Conservation (phyloP, 306 rosid species). For the Quercus rubra region DNA sequence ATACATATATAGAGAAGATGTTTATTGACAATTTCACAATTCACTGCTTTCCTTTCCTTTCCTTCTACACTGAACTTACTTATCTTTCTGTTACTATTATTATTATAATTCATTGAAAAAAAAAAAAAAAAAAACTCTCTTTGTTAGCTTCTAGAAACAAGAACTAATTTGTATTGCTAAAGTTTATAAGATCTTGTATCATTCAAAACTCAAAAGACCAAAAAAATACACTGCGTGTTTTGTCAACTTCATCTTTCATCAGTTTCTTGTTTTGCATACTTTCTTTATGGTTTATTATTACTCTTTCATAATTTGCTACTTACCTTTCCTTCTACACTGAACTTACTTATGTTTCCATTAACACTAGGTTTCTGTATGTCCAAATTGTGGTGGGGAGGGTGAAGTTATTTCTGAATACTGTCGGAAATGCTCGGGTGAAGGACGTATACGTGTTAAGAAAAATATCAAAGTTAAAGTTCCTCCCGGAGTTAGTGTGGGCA, state of each 20-base stretch:
- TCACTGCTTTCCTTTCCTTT: no score
- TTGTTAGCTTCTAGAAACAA: not conserved
- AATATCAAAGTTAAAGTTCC: constrained; percentile 89
- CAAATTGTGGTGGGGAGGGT: constrained; percentile 90
- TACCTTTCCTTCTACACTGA: not conserved
- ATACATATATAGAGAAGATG: no score
- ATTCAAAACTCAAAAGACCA: not conserved
- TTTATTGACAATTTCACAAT: no score
- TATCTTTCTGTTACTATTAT: no score
- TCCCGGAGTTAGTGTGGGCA: constrained; percentile 87
- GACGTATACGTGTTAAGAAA: constrained; percentile 77
- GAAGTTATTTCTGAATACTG: constrained; percentile 89
- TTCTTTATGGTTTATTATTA: not conserved
- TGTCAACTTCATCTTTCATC: not conserved
- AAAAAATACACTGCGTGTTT: not conserved
- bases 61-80: no score
- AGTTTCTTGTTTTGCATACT: not conserved
- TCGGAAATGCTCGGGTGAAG: constrained; percentile 87
- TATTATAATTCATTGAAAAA: not conserved
- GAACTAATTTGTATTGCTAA: not conserved
- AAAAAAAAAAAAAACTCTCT: not conserved
- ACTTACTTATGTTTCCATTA: constrained; percentile 2
- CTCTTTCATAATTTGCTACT: not conserved
- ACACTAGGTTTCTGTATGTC: constrained; percentile 85
- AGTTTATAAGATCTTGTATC: not conserved